Base-by-base conservation (phyloP, 257 asterid species). In the Solanum etuberosum region DNA sequence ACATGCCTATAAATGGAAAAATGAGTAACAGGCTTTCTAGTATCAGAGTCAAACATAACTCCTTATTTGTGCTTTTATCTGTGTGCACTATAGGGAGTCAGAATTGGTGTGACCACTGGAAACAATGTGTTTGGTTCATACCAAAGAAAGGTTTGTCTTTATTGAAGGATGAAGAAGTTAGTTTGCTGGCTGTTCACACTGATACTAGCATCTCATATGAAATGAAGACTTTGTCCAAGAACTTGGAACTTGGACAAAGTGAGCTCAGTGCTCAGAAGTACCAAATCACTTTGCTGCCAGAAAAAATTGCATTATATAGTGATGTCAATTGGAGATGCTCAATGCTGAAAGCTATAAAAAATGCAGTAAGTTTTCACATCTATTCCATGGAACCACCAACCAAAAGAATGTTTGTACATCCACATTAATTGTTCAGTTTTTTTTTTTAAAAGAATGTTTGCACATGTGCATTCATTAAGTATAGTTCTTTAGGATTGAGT, bases 91-190 rank as follows among this genome's bases (percentile, higher is more conserved):
- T 86, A 97, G 99, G 94, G 86, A 74, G 91, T 77, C 87, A 90
- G 42, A 88, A 89, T 78, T 95, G 99, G 99, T 93, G 99, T 89
- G 98, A 97, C 93, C 99, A 97, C 73, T 97, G 99, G 99, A 97
- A 95, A 88, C 99, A 97, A 86, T 92, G 95, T 89, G 94, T 95
- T 87, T 97, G 98, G 99, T 90, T 94, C 84, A 89, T 93, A 87
- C 96, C 96, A 32, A 89, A 87, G 48, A 85, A 91, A 73, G 97
- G 96, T 77, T 88, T 93, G 78, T 83, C 92, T 7, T 94, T 97
- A 70, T 71, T 48, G 81, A 94, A 89, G 92, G 95, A 93, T 86
- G 92, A 94, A 86, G 91, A 90, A 57, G 92, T 97, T 91, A 88
- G 48, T 86, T 78, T 97, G 78, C 89, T 87, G 59, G 98, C 98